These are phyloP conservation scores for Lathyrus aphaca DNA, from an alignment of 306 rosid genomes.

Conservation along the genomic window DNA sequence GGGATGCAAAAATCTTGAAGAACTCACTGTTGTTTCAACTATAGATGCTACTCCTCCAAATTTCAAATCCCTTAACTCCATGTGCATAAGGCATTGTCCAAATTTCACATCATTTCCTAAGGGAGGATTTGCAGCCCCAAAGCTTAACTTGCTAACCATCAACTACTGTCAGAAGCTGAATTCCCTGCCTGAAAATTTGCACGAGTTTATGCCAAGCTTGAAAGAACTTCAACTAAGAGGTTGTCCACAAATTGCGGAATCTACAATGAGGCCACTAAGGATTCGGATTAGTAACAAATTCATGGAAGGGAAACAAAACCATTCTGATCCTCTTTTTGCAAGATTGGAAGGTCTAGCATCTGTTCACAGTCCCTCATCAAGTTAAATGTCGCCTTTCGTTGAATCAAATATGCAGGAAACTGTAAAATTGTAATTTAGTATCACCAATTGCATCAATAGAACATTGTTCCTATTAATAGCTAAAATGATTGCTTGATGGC, in stretches of 20 bases:
- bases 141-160: constrained; percentile 38
- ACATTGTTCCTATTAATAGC: no score
- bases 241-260: constrained; percentile 46
- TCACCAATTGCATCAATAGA: constrained; percentile 1
- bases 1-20: constrained; percentile 41
- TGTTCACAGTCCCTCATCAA: constrained; percentile 44
- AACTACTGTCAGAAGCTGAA: constrained; percentile 40
- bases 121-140: constrained; percentile 39
- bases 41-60: constrained; percentile 17
- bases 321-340: constrained; percentile 48
- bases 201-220: constrained; percentile 42
- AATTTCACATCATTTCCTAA: constrained; percentile 41
- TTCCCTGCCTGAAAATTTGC: constrained; percentile 47
- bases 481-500: no score
- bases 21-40: constrained; percentile 32
- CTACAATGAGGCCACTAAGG: constrained; percentile 35
- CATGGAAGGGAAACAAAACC: constrained; percentile 47
- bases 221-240: constrained; percentile 31
- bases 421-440: not conserved
- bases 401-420: constrained; percentile 1
- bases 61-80: constrained; percentile 27
- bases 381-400: not conserved
- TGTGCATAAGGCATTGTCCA: constrained; percentile 41
- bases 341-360: constrained; percentile 29
- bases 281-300: constrained; percentile 40